Evolutionary conservation across 2,329 filamentous ascomycete genomes (phyloP).

Genomic region (Fusarium annulatum): DNA sequence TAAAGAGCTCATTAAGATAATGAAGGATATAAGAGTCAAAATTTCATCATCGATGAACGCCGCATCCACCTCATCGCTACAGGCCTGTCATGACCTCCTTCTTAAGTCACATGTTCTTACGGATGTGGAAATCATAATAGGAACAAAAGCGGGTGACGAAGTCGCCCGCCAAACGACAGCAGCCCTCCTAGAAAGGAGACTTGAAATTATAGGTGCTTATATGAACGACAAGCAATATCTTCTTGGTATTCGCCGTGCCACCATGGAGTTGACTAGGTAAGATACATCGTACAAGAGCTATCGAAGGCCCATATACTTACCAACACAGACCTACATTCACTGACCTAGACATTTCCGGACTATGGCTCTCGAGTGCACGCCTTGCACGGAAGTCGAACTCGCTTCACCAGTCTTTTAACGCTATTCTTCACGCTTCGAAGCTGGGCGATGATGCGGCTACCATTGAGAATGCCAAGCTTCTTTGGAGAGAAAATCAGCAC

Average conservation of each 20-base stretch:
- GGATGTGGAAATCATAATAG: slow-evolving; percentile 83
- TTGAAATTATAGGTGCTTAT: slow-evolving; percentile 91
- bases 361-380: slow-evolving; percentile 87
- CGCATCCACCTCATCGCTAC: slow-evolving; percentile 81
- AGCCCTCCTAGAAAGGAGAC: slow-evolving; percentile 71
- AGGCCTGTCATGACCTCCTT: slow-evolving; percentile 85
- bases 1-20: slow-evolving; percentile 63
- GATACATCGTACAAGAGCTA: slow-evolving; percentile 41
- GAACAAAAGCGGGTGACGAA: slow-evolving; percentile 56
- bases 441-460: slow-evolving; percentile 88
- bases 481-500: slow-evolving; percentile 94
- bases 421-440: slow-evolving; percentile 87
- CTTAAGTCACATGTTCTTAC: slow-evolving; percentile 88
- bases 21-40: slow-evolving; percentile 74
- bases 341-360: slow-evolving; percentile 79
- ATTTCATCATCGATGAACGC: slow-evolving; percentile 80
- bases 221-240: slow-evolving; percentile 94
- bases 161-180: slow-evolving; percentile 51
- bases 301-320: slow-evolving; percentile 6
- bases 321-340: slow-evolving; percentile 66
- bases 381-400: slow-evolving; percentile 88
- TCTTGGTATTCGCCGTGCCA: slow-evolving; percentile 84
- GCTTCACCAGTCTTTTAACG: slow-evolving; percentile 90
- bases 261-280: slow-evolving; percentile 82
- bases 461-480: slow-evolving; percentile 90